A percentile compares a stretch with the other conserved stretches of the same genome.
Evolutionary conservation across 2,329 filamentous ascomycete species (phyloP).

Genomic region (Emericellopsis cladophorae): DNA sequence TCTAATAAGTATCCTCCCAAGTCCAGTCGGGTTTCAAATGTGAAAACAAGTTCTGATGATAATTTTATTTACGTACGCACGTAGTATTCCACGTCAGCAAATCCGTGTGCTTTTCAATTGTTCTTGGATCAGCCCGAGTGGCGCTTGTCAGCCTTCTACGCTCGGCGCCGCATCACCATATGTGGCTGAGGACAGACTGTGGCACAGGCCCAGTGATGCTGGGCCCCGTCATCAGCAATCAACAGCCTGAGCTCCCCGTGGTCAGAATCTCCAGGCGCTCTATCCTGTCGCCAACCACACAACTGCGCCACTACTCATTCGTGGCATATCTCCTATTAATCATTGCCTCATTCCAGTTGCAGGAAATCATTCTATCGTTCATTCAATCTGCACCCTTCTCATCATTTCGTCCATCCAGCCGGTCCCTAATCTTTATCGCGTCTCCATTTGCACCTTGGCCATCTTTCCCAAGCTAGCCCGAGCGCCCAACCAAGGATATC

Average conservation of each 20-base stretch:
- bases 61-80: too few relatives aligned
- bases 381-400: neutral
- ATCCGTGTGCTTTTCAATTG: too few relatives aligned
- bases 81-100: too few relatives aligned
- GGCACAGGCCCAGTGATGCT: too few relatives aligned
- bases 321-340: neutral
- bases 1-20: too few relatives aligned
- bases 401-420: constrained; percentile 1
- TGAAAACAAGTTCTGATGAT: too few relatives aligned
- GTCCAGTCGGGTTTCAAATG: too few relatives aligned
- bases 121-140: neutral
- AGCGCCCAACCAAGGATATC: too few relatives aligned
- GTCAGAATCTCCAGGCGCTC: neutral
- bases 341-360: neutral
- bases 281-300: neutral
- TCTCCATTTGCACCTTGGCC: too few relatives aligned
- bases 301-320: constrained; percentile 3
- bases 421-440: neutral
- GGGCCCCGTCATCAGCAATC: neutral
- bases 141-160: neutral
- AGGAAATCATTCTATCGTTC: too few relatives aligned
- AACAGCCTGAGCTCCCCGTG: constrained; percentile 1
- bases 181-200: neutral
- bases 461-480: too few relatives aligned
- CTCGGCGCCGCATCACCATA: neutral